Conservation (phyloP, 176 grass and related monocot species). For the Phyllostachys edulis region DNA sequence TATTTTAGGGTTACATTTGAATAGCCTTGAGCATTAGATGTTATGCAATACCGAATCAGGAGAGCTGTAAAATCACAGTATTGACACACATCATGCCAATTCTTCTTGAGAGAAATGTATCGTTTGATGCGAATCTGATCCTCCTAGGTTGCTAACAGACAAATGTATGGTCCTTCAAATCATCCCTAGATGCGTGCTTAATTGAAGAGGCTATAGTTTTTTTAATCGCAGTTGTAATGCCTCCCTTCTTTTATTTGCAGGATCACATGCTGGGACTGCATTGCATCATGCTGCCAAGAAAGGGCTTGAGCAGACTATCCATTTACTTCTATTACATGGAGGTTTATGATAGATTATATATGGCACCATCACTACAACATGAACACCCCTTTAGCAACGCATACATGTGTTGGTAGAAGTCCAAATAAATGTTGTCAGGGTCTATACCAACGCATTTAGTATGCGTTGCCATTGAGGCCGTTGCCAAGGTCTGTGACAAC, state of each 20-base stretch:
- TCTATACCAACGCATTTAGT: too few relatives aligned
- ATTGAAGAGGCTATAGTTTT: background rate
- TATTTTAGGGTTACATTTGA: background rate
- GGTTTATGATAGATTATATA: too few relatives aligned
- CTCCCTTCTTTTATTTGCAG: too few relatives aligned
- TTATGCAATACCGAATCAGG: background rate
- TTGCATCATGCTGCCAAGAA: too few relatives aligned
- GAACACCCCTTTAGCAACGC: too few relatives aligned
- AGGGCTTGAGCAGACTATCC: too few relatives aligned
- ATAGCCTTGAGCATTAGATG: background rate
- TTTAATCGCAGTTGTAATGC: background rate
- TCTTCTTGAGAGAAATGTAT: background rate
- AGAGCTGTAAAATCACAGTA: background rate
- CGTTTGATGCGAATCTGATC: background rate
- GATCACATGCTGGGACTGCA: too few relatives aligned
- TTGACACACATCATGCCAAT: background rate
- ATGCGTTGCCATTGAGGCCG: too few relatives aligned
- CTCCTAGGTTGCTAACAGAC: background rate
- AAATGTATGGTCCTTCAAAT: background rate
- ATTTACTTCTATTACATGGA: too few relatives aligned
- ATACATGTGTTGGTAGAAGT: too few relatives aligned
- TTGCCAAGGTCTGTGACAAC: too few relatives aligned
- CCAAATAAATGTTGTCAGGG: too few relatives aligned
- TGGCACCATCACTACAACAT: background rate
- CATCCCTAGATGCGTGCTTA: background rate